Evolutionary conservation across 75 land plant genomes (phyloP), one percentile per base, ranked within the genome.

Genomic region (Picea glauca): DNA sequence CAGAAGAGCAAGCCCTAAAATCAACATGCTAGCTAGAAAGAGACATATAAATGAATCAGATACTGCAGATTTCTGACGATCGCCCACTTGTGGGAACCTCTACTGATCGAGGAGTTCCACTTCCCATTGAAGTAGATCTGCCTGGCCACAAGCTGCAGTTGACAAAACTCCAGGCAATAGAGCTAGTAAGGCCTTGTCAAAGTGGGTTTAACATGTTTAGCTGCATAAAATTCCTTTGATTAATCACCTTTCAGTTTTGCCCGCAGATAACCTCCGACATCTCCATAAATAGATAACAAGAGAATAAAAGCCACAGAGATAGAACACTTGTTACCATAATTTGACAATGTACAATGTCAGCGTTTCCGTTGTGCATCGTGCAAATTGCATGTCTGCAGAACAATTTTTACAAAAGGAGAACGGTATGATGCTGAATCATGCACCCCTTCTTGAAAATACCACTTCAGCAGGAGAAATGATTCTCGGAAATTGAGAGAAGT

Each of bases 141-240:
- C 86, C 82, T 75, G 58, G 58, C 58, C 85, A 26, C 26, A 26
- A 26, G 26, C 26, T 26, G 26, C 26, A 26, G 26, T 26, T 26
- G 26, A 79, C 4, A 87, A 85, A 17, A 88, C 17, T 32, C 31
- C 20, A 50, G 78, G 18, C 15, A 79, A 15, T 59, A 68, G 77
- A 31, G 77, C 80, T 60, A 40, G 43, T 23, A 4, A 8, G 75
- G 58, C 20, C 21, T 26, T 23, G 40, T 72, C 75, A 82, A 61
- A 40, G 83, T 15, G 14, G 89, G 67, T 26, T 88, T 88, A 67
- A 67, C 64, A 26, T 60, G 46, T n/a, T 58, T 32, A 4, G 46
- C 78, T 58, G 26, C 61, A 58, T 32, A 20, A 33, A 35, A 60
- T 17, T 58, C n/a, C 35, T 13, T 76, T 0, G 13, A 1, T 73